phyloP scores from a whole-genome alignment of 305 asterid species.

The Withania somnifera region DNA sequence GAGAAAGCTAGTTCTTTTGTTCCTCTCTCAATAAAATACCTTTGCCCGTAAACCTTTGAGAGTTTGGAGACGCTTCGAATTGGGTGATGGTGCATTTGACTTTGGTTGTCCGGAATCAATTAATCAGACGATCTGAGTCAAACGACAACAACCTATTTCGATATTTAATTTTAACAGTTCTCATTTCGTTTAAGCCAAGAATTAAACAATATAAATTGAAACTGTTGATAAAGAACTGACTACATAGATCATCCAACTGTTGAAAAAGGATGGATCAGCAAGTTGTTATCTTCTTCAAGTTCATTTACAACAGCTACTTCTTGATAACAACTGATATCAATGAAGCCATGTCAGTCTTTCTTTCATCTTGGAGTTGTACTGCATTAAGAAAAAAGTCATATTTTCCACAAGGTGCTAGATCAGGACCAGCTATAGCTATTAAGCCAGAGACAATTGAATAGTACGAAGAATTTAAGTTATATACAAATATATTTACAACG shows the following conservation, averaged over 20 bases:
- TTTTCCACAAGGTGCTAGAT: neutral
- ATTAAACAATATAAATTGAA: neutral
- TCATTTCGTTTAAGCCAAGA: neutral
- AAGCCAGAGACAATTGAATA: neutral
- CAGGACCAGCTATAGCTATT: neutral
- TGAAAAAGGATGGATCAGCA: neutral
- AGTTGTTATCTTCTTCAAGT: neutral
- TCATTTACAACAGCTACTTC: neutral
- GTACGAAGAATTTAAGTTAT: neutral
- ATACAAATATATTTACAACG: neutral
- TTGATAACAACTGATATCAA: neutral
- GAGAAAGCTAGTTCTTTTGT: no score
- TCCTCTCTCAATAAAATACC: no score
- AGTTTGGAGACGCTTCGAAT: no score
- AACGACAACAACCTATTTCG: no score
- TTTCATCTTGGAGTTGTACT: neutral
- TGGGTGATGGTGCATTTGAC: no score
- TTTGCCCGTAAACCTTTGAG: no score
- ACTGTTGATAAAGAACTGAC: neutral
- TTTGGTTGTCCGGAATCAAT: no score
- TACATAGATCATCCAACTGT: neutral
- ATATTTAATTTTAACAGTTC: no score
- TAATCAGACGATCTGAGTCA: no score
- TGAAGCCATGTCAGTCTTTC: neutral
- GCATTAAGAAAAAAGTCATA: neutral